Conservation (phyloP, 306 rosid species). For the Urtica urens region DNA sequence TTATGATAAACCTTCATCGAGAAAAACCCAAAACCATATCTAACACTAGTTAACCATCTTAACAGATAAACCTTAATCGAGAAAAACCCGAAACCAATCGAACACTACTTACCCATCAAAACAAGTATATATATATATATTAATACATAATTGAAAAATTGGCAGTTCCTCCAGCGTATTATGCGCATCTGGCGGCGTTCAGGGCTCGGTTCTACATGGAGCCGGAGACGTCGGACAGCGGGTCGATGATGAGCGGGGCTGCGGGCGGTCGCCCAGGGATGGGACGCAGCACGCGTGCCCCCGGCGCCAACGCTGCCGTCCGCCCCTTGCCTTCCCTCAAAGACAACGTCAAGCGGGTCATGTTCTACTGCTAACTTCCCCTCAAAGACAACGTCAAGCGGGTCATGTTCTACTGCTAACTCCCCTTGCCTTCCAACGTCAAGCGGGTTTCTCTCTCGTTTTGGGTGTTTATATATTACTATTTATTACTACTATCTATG, state of each 20-base stretch:
- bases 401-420: slow-evolving; percentile 85
- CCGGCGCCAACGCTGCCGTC: slow-evolving; percentile 58
- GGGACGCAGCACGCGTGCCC: slow-evolving; percentile 50
- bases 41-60: no score
- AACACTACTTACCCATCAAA: no score
- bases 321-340: slow-evolving; percentile 80
- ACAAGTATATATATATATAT: no score
- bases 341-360: slow-evolving; percentile 82
- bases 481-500: no score
- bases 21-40: no score
- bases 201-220: slow-evolving; percentile 94
- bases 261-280: slow-evolving; percentile 48
- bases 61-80: no score
- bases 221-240: slow-evolving; percentile 81
- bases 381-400: slow-evolving; percentile 78
- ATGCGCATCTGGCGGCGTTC: slow-evolving; percentile 91
- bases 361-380: slow-evolving; percentile 70
- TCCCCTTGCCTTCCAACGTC: not conserved
- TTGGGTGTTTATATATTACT: no score
- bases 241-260: slow-evolving; percentile 73
- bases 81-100: no score
- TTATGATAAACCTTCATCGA: no score
- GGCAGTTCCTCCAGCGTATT: slow-evolving; percentile 95
- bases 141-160: no score
- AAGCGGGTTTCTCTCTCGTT: no score